Evolutionary conservation across 2,329 filamentous ascomycete species (phyloP), one percentile per base, ranked within the genome.

Genomic region (Colletotrichum orchidophilum): DNA sequence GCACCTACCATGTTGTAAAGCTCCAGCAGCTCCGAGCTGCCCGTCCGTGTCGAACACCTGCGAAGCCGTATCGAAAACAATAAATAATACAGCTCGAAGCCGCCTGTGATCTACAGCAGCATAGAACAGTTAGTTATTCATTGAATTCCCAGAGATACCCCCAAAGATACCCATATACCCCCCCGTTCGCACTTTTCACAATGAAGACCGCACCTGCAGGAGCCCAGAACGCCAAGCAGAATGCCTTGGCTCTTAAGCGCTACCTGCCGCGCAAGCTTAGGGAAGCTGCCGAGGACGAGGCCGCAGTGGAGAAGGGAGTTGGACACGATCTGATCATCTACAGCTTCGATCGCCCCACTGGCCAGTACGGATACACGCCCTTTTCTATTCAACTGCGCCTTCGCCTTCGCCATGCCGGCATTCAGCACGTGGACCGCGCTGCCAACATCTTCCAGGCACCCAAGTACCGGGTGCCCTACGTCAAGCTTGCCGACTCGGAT

Each of bases 341-440:
- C 70, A 74, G 73, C 39, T 65, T 73, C 59, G 74, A 76, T 66
- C 69, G 68, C 5, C 55, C 65, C 39, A 69, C 55, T 49, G 66
- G 63, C 52, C 66, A 67, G 27, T 71, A 76, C 62, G 72, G 70
- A 55, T 70, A 74, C 63, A 72, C 67, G 54, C 60, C 73, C 21
- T 75, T 74, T 63, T 67, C 70, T 26, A 75, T 71, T 21, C 75
- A 75, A 59, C 65, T 76, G 46, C 74, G 75, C 42, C 64, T 75
- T 58, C 75, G 74, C 18, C 60, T 76, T 3, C 73, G 75, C 7
- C 69, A 76, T 54, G 73, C 55, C 52, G 63, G 68, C 31, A 62
- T 76, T 31, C 68, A 73, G 18, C 75, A 76, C 62, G 55, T 61
- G 31, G 66, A 72, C 62, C 66, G 58, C n/a, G 57, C 63, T 12